phyloP scores from a whole-genome alignment of 129 eudicot genomes.

The sunflower (Helianthus annuus) region HanXRQr2.0-SUNRISE NC_035445.2:96204333-96204832 shows the following conservation, averaged over 20 bases:
- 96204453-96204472: background rate
- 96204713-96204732: background rate
- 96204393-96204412: background rate
- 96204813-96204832: background rate
- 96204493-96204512: conserved; percentile 7
- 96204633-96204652: background rate
- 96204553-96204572: background rate
- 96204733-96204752: background rate
- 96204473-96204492: background rate
- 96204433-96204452: conserved; percentile 24
- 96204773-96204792: background rate
- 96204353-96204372: conserved; percentile 21
- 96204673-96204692: background rate
- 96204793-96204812: background rate
- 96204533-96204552: conserved; percentile 1
- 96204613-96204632: background rate
- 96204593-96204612: background rate
- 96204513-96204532: background rate
- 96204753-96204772: background rate
- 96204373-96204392: background rate
- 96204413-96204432: background rate
- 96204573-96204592: background rate
- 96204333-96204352: conserved; percentile 6
- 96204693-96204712: background rate
- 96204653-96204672: background rate